A percentile compares a stretch with the other conserved stretches of the same genome.
These are phyloP conservation scores for Candida nitratophila DNA, from an alignment of 805 yeast genomes.

Conservation along the genomic window DNA sequence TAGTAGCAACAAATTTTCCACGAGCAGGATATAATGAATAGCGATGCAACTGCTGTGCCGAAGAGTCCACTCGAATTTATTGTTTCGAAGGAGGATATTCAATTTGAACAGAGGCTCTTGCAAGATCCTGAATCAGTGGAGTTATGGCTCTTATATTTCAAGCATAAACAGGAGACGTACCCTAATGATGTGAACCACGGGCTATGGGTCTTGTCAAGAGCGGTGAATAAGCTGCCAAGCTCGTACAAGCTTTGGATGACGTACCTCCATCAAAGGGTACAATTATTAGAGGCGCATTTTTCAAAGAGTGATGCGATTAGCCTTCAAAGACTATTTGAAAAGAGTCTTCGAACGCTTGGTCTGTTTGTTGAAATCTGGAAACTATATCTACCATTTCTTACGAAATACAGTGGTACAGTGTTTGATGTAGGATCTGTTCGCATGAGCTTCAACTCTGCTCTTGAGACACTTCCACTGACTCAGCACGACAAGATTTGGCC, in stretches of 20 bases:
- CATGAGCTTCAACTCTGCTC: constrained; percentile 39
- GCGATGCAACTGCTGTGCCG: background rate
- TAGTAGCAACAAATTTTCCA: too few relatives aligned
- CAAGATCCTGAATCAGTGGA: constrained; percentile 27
- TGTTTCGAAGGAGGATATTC: constrained; percentile 21
- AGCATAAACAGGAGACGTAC: constrained; percentile 20
- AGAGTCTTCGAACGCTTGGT: constrained; percentile 34
- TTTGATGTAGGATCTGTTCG: constrained; percentile 32
- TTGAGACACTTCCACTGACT: constrained; percentile 39
- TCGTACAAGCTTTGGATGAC: constrained; percentile 50
- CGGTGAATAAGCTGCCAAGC: constrained; percentile 34
- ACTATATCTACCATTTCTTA: constrained; percentile 38
- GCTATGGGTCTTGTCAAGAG: constrained; percentile 38
- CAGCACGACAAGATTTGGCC: constrained; percentile 55
- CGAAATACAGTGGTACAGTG: constrained; percentile 15
- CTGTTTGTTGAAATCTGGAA: constrained; percentile 48
- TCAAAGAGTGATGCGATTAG: background rate
- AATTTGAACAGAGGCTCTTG: constrained; percentile 29
- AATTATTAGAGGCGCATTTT: constrained; percentile 2
- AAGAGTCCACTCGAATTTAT: background rate
- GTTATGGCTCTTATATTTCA: constrained; percentile 40
- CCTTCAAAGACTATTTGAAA: background rate
- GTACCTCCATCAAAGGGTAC: constrained; percentile 37
- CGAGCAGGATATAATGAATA: background rate
- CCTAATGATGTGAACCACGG: constrained; percentile 7